Evolutionary conservation across 805 yeast genomes (phyloP).

Genomic region (Cyberlindnera suaveolens): DNA sequence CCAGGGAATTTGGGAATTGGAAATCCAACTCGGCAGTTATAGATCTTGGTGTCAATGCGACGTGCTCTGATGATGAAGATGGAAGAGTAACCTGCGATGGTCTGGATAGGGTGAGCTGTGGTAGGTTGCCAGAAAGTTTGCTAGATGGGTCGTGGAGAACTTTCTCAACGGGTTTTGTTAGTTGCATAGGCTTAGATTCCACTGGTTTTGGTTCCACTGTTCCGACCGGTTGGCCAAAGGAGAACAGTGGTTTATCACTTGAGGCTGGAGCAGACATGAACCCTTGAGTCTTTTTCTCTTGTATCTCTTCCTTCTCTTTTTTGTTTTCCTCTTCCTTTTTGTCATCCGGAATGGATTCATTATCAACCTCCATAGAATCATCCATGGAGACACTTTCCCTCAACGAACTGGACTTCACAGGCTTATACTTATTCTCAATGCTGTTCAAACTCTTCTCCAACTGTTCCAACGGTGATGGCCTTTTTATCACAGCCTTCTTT

Average conservation of each 20-base stretch:
- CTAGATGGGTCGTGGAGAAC: no score
- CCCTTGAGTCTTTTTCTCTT: not conserved
- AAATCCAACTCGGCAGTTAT: not conserved
- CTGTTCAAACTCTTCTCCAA: conserved; percentile 17
- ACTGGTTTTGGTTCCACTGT: not conserved
- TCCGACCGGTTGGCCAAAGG: not conserved
- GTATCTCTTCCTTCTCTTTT: conserved; percentile 1
- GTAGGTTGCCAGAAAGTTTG: no score
- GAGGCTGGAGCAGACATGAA: not conserved
- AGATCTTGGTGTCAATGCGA: not conserved
- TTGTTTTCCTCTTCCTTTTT: not conserved
- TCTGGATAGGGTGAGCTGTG: no score
- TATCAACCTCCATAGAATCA: conserved; percentile 7
- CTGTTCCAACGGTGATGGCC: conserved; percentile 16
- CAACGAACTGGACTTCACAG: conserved; percentile 31
- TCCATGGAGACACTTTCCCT: conserved; percentile 26
- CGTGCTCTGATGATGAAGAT: not conserved
- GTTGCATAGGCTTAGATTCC: no score
- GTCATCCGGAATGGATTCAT: conserved; percentile 6
- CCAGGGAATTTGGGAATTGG: conserved; percentile 1
- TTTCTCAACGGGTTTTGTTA: no score
- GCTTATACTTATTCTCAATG: conserved; percentile 26
- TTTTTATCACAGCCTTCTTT: conserved; percentile 8
- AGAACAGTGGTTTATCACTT: not conserved
- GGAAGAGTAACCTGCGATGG: not conserved